Evolutionary conservation across 306 rosid species (phyloP).

Genomic region (Vicia sativa): DNA sequence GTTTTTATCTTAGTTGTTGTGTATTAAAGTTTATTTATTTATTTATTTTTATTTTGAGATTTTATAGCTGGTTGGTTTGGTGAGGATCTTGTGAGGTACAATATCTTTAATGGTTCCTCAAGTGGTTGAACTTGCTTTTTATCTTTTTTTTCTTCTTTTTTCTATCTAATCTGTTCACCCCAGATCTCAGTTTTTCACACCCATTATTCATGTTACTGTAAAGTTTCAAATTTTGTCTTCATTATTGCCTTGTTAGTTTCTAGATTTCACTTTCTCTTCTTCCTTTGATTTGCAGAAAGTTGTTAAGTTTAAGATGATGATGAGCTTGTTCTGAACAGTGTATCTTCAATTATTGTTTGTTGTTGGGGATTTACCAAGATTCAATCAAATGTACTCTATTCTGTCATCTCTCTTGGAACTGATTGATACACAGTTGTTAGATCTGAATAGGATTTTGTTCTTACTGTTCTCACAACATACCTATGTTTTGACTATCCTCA

Average conservation of each 20-base stretch:
- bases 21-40: constrained; percentile 9
- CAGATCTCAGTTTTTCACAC: constrained; percentile 61
- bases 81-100: constrained; percentile 36
- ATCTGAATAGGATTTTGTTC: constrained; percentile 37
- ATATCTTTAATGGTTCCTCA: constrained; percentile 26
- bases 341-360: constrained; percentile 19
- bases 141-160: not conserved
- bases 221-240: constrained; percentile 17
- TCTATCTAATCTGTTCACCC: constrained; percentile 32
- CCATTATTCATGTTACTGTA: constrained; percentile 32
- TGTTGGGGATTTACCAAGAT: constrained; percentile 20
- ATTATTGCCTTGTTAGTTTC: constrained; percentile 24
- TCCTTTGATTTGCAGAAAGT: constrained; percentile 18
- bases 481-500: constrained; percentile 8
- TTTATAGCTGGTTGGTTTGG: constrained; percentile 15
- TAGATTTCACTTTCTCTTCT: constrained; percentile 1
- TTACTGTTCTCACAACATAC: no score
- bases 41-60: not conserved
- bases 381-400: constrained; percentile 37
- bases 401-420: not conserved
- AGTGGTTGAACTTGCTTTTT: constrained; percentile 42
- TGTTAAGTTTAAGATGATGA: not conserved
- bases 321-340: constrained; percentile 47
- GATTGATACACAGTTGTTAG: constrained; percentile 33
- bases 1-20: constrained; percentile 25